phyloP scores from a whole-genome alignment of 345 rosid species.

The Salix suchowensis region DNA sequence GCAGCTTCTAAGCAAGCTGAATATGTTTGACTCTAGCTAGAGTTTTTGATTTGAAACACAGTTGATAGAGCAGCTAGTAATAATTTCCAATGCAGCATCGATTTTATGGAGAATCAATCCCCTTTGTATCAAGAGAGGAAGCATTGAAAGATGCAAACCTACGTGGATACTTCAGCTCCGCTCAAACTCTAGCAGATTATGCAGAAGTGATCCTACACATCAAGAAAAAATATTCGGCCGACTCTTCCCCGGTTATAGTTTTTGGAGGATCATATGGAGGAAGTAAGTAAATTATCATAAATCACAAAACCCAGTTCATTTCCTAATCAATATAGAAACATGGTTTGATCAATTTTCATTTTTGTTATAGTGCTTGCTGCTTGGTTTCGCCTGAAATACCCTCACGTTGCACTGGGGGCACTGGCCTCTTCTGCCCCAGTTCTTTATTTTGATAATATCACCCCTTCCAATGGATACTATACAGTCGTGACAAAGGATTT shows the following conservation, averaged over 20 bases:
- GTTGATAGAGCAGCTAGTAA: too few species aligned
- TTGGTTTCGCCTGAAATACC: slow-evolving; percentile 27
- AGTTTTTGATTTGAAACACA: too few species aligned
- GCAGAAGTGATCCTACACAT: slow-evolving; percentile 1
- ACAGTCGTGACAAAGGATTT: slow-evolving; percentile 20
- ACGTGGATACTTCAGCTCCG: slow-evolving; percentile 9
- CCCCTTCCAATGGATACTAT: slow-evolving; percentile 19
- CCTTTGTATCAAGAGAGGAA: neutral
- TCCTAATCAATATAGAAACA: neutral
- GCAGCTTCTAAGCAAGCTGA: too few species aligned
- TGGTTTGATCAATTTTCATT: neutral
- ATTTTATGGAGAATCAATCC: slow-evolving; percentile 3
- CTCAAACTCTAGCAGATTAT: slow-evolving; percentile 16
- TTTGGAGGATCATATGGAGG: slow-evolving; percentile 16
- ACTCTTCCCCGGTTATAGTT: neutral
- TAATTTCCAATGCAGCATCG: neutral
- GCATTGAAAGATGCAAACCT: slow-evolving; percentile 2
- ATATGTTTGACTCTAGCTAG: too few species aligned
- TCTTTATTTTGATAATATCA: slow-evolving; percentile 26
- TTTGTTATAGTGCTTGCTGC: slow-evolving; percentile 7
- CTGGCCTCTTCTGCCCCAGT: slow-evolving; percentile 41
- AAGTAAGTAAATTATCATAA: neutral
- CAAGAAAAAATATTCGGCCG: neutral
- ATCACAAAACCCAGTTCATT: neutral
- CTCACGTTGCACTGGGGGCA: slow-evolving; percentile 39